Base-by-base conservation (phyloP, 2,329 filamentous ascomycete species). In the Cladorrhinum sp. region DNA sequence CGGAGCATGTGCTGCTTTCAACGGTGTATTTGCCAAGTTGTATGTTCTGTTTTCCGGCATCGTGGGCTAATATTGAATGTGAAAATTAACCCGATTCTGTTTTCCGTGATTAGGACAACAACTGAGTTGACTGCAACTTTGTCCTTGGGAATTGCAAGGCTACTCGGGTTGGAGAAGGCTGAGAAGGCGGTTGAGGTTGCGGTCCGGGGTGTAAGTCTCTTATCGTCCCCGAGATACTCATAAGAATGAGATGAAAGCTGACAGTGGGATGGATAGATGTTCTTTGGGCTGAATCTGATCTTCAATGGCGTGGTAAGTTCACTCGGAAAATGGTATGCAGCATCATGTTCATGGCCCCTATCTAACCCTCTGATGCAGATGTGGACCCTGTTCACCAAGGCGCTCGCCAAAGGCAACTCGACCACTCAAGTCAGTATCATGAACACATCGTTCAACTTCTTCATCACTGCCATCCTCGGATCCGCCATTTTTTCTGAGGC, bases 1-100 rank as follows among this genome's bases (percentile, higher is more conserved):
- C 70, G 91, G 91, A 64, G 86, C 84, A 57, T 93, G 89, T 70
- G 91, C 91, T 30, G 89, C 90, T 21, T 87, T 90, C 67, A 95
- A 95, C 68, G 90, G 90, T 62, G 87, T 91, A 4, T 92, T 94
- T 77, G 91, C 91, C 0, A 95, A 94, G 75, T 77, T 95, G 88
- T 91, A 76, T 70, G 85, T 46, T 21, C 18, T 46, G 33, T 46
- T 2, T 20, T 12, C 5, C 18, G 4, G 18, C 26, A 4, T 46
- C 16, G 4, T 16, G 3, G 2, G 33, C 16, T 18, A 20, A 46
- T 20, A 46, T 8, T 18, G 7, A 46, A 46, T 16, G 2, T 46
- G 7, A 46, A 16, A 46, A 46, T 80, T 42, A 28, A 52, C 10
- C 12, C 52, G 33, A 16, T 23, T 16, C 33, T 52, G 24, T 36